Conservation (phyloP, 2,329 filamentous ascomycete genomes). For the Penicillium sp. region DNA sequence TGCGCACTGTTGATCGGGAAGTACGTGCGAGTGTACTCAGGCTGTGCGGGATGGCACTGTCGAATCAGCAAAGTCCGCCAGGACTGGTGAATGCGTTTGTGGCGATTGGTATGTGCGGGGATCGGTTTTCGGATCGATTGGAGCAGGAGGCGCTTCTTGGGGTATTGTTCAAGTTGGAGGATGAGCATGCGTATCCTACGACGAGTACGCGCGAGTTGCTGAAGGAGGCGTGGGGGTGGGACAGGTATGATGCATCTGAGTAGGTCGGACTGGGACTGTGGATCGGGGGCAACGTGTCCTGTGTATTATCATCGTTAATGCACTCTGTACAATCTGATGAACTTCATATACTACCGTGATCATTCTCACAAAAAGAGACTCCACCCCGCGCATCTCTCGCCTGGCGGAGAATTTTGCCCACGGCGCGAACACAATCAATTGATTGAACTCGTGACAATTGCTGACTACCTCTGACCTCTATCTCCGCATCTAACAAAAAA, state of each 20-base stretch:
- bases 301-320: background rate
- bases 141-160: constrained; percentile 34
- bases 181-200: constrained; percentile 22
- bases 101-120: constrained; percentile 37
- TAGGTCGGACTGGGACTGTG: background rate
- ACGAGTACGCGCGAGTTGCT: constrained; percentile 8
- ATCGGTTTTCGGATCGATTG: constrained; percentile 29
- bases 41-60: constrained; percentile 61
- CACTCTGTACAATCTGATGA: background rate
- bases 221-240: constrained; percentile 18
- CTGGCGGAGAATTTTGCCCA: background rate
- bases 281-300: background rate
- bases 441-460: background rate
- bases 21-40: constrained; percentile 49
- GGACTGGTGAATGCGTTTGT: constrained; percentile 50
- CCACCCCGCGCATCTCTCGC: background rate
- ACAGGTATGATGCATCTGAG: constrained; percentile 11
- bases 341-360: background rate
- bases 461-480: background rate
- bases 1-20: constrained; percentile 16
- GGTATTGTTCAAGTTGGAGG: constrained; percentile 22
- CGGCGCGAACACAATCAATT: background rate
- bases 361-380: background rate
- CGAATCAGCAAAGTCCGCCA: constrained; percentile 58
- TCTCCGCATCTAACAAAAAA: background rate